Percentiles rank a stretch among this genome's conserved stretches.
Conservation (phyloP, 257 asterid species). For the Scutellaria barbata region DNA sequence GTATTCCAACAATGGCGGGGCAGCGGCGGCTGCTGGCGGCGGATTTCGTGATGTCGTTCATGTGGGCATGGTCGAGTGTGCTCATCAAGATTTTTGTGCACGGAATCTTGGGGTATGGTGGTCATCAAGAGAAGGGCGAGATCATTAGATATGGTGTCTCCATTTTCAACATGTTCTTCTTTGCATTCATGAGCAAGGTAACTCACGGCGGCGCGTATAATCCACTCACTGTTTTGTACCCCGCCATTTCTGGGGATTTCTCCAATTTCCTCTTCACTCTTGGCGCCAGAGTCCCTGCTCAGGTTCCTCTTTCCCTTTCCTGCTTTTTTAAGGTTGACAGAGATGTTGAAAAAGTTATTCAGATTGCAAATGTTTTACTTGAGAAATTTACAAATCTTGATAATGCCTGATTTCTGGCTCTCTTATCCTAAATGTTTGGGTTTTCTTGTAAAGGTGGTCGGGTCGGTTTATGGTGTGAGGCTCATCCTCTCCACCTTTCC, state of each 20-base stretch:
- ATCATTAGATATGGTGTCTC: constrained; percentile 49
- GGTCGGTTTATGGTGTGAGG: constrained; percentile 76
- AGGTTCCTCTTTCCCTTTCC: constrained; percentile 37
- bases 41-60: constrained; percentile 72
- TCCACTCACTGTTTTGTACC: constrained; percentile 71
- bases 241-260: constrained; percentile 73
- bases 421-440: neutral
- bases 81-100: constrained; percentile 67
- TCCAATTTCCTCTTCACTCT: constrained; percentile 48
- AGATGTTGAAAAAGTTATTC: neutral
- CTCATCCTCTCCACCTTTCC: constrained; percentile 60
- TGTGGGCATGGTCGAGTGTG: constrained; percentile 89
- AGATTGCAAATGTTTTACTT: too few species aligned
- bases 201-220: constrained; percentile 78
- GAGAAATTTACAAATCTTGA: too few species aligned
- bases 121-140: constrained; percentile 57
- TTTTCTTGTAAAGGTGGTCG: constrained; percentile 59
- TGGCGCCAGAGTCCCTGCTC: constrained; percentile 53
- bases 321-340: constrained; percentile 2
- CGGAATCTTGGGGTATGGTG: constrained; percentile 50
- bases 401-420: neutral
- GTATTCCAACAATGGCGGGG: constrained; percentile 38
- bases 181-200: constrained; percentile 55
- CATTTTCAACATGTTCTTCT: constrained; percentile 62
- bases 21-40: constrained; percentile 53